phyloP scores from a whole-genome alignment of 2,329 filamentous ascomycete species.

The Venturia asperata region DNA sequence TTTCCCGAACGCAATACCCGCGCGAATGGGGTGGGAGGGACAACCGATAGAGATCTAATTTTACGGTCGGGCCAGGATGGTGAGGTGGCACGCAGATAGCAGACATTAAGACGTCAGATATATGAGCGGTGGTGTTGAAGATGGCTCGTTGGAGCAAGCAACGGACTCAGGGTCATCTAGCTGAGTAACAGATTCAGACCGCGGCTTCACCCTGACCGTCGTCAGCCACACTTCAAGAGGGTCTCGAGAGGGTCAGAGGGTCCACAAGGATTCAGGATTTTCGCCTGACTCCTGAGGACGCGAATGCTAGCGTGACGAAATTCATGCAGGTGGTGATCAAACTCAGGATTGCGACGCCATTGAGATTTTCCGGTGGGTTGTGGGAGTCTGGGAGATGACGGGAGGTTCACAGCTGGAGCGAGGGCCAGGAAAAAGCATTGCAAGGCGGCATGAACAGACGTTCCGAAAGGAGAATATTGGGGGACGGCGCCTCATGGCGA shows the following conservation, averaged over 20 bases:
- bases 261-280: too few species aligned
- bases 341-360: not conserved
- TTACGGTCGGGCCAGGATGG: not conserved
- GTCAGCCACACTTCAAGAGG: too few species aligned
- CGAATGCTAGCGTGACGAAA: not conserved
- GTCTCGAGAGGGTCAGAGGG: too few species aligned
- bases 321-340: not conserved
- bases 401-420: not conserved
- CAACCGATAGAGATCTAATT: not conserved
- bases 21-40: not conserved
- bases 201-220: not conserved
- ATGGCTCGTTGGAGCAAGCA: not conserved
- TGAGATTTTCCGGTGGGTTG: not conserved
- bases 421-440: not conserved
- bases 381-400: too few species aligned
- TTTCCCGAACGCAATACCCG: not conserved
- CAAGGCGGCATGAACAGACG: not conserved
- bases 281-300: not conserved
- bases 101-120: conserved; percentile 6
- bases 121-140: conserved; percentile 9
- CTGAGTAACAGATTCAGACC: not conserved
- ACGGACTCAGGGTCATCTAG: not conserved
- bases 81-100: not conserved
- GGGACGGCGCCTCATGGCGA: not conserved
- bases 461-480: not conserved